Percentiles rank a stretch among this genome's conserved stretches.
These are phyloP conservation scores for Cercophora samala DNA, from an alignment of 495 filamentous ascomycete species.

Conservation along the genomic window DNA sequence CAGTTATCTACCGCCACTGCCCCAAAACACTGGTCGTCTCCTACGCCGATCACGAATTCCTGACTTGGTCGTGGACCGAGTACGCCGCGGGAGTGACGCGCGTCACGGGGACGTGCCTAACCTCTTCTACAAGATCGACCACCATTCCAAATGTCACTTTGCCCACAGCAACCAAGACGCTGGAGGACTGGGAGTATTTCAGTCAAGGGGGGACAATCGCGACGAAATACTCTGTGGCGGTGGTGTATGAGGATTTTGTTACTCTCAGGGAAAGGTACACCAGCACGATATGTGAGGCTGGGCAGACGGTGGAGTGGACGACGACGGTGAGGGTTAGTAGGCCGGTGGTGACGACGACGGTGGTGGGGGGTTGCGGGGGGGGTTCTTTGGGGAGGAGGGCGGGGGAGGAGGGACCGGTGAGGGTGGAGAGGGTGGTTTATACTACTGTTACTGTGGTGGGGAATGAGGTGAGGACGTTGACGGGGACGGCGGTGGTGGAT, in stretches of 20 bases:
- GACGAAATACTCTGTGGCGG: constrained; percentile 13
- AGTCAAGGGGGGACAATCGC: neutral
- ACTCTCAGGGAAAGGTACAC: neutral
- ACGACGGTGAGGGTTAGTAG: neutral
- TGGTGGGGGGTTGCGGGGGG: neutral
- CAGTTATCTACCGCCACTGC: constrained; percentile 9
- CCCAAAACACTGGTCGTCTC: constrained; percentile 10
- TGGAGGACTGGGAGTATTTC: constrained; percentile 44
- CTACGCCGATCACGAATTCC: constrained; percentile 6
- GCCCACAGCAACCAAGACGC: neutral
- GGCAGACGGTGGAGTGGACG: neutral
- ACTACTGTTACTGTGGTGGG: constrained; percentile 18
- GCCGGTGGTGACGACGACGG: neutral
- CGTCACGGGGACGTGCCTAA: constrained; percentile 10
- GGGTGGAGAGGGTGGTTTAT: constrained; percentile 18
- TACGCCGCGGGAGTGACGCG: neutral
- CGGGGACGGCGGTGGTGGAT: constrained; percentile 21
- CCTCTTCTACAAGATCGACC: constrained; percentile 14
- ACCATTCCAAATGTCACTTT: constrained; percentile 13
- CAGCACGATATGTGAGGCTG: neutral
- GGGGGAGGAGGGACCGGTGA: neutral
- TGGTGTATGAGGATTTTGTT: neutral
- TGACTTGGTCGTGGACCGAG: constrained; percentile 2
- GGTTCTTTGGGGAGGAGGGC: neutral
- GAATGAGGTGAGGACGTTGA: constrained; percentile 14